Percentiles rank a stretch among this genome's conserved stretches.
phyloP scores from a whole-genome alignment of 1,139 yeast species.

The Candida sojae region DNA sequence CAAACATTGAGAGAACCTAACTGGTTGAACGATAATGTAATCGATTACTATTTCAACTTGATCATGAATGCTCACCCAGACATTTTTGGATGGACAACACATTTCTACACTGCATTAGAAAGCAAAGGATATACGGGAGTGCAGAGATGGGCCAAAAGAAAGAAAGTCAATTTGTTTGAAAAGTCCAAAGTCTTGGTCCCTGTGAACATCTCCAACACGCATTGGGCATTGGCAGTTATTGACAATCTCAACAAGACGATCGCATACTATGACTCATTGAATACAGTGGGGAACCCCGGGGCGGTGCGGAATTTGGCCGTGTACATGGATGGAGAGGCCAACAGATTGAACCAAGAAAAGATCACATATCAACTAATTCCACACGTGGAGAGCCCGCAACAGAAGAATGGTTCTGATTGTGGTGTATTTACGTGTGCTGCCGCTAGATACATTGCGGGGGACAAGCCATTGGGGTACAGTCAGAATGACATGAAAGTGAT shows the following conservation, averaged over 20 bases:
- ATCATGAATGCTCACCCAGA: conserved; percentile 43
- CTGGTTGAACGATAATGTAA: conserved; percentile 92
- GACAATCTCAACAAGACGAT: conserved; percentile 62
- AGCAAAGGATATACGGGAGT: conserved; percentile 80
- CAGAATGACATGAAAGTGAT: conserved; percentile 72
- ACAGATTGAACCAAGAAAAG: conserved; percentile 40
- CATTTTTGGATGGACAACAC: conserved; percentile 81
- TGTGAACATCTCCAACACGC: conserved; percentile 77
- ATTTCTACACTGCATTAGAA: conserved; percentile 74
- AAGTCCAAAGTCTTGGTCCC: conserved; percentile 77
- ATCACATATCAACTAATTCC: conserved; percentile 34
- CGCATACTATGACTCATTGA: conserved; percentile 75
- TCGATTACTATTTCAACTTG: conserved; percentile 75
- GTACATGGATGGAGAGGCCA: conserved; percentile 63
- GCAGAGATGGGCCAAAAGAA: conserved; percentile 85
- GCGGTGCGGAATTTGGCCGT: conserved; percentile 56
- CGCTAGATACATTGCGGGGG: conserved; percentile 60
- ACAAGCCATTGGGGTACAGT: conserved; percentile 50
- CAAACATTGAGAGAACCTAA: conserved; percentile 66
- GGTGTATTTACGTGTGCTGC: conserved; percentile 91
- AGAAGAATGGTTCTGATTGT: conserved; percentile 89
- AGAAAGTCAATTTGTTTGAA: conserved; percentile 66
- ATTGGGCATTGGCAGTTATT: conserved; percentile 90
- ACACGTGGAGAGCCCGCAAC: conserved; percentile 70
- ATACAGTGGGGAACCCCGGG: conserved; percentile 46